Percentiles rank a stretch among this genome's conserved stretches.
These are phyloP conservation scores for Vickermania ingenoplastis DNA, from an alignment of 208 protist species.

Conservation along the genomic window DNA sequence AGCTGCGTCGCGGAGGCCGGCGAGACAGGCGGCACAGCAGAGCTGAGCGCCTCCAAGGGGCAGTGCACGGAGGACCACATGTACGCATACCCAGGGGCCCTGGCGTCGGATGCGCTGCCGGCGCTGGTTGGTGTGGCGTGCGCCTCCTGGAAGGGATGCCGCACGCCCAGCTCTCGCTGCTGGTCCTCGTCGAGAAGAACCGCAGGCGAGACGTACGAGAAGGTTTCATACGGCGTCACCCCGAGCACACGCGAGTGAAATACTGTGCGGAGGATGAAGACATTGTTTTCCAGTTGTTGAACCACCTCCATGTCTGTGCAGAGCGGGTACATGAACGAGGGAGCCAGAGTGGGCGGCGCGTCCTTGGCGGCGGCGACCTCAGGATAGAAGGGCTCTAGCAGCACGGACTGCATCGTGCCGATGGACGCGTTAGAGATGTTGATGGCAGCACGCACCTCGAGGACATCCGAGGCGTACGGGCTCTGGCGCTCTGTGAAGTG, in stretches of 20 bases:
- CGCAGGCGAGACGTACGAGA: constrained; percentile 18
- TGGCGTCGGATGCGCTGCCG: neutral
- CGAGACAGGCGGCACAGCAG: neutral
- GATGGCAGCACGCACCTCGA: constrained; percentile 14
- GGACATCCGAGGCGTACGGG: neutral
- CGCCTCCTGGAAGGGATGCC: constrained; percentile 2
- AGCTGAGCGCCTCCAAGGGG: neutral
- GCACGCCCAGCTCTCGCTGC: constrained; percentile 26
- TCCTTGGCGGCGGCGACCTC: constrained; percentile 6
- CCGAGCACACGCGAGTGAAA: constrained; percentile 20
- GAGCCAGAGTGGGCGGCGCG: constrained; percentile 3
- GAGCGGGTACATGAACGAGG: constrained; percentile 18
- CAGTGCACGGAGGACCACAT: neutral
- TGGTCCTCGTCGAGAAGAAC: constrained; percentile 30
- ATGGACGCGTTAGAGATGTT: constrained; percentile 38
- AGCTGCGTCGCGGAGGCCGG: neutral
- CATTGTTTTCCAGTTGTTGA: constrained; percentile 18
- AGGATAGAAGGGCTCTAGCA: constrained; percentile 28
- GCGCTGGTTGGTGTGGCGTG: neutral
- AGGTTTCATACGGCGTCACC: constrained; percentile 14
- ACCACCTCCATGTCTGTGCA: constrained; percentile 14
- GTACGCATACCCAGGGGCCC: neutral
- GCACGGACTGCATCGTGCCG: constrained; percentile 27
- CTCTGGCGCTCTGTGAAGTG: constrained; percentile 14
- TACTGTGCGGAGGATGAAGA: constrained; percentile 20